A percentile compares a stretch with the other conserved stretches of the same genome.
These are phyloP conservation scores for Pythium monospermum DNA, from an alignment of 352 stramenopile species.

Conservation along the genomic window DNA sequence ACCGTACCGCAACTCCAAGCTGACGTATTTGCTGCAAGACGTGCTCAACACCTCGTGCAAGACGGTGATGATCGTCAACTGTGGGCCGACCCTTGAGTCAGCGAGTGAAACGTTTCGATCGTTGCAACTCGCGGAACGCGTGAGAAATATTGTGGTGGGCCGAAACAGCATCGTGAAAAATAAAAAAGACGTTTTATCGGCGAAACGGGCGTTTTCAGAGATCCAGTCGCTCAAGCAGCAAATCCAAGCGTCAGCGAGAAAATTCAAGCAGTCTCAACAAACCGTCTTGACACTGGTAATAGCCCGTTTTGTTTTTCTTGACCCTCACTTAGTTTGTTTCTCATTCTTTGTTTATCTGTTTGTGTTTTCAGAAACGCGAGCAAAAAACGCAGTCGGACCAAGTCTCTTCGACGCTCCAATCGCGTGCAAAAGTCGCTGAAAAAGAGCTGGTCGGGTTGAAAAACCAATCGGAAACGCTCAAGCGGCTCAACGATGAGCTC, in stretches of 20 bases:
- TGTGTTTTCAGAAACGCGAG: slow-evolving; percentile 78
- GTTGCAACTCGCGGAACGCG: slow-evolving; percentile 82
- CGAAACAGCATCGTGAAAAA: slow-evolving; percentile 81
- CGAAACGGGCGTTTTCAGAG: slow-evolving; percentile 92
- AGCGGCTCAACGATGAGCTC: slow-evolving; percentile 65
- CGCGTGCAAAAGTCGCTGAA: slow-evolving; percentile 78
- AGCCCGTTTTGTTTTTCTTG: slow-evolving; percentile 18
- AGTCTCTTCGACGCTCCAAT: slow-evolving; percentile 65
- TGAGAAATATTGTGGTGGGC: slow-evolving; percentile 74
- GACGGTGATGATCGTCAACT: slow-evolving; percentile 93
- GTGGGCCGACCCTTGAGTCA: slow-evolving; percentile 78
- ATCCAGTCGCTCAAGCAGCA: slow-evolving; percentile 93
- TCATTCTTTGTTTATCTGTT: slow-evolving; percentile 21
- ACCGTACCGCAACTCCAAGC: slow-evolving; percentile 97
- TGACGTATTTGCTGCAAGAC: slow-evolving; percentile 97
- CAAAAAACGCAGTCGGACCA: slow-evolving; percentile 91
- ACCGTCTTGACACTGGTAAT: slow-evolving; percentile 87
- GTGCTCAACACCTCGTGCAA: slow-evolving; percentile 88
- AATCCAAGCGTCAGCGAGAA: slow-evolving; percentile 81
- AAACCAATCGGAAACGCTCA: slow-evolving; percentile 60
- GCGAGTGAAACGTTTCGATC: slow-evolving; percentile 84
- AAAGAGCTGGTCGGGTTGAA: slow-evolving; percentile 54
- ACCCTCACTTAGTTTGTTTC: neutral
- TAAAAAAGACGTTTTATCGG: slow-evolving; percentile 83
- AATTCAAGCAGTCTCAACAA: slow-evolving; percentile 87